Evolutionary conservation across 495 filamentous ascomycete genomes (phyloP), one percentile per base, ranked within the genome.

Genomic region (Cairneyella variabilis): DNA sequence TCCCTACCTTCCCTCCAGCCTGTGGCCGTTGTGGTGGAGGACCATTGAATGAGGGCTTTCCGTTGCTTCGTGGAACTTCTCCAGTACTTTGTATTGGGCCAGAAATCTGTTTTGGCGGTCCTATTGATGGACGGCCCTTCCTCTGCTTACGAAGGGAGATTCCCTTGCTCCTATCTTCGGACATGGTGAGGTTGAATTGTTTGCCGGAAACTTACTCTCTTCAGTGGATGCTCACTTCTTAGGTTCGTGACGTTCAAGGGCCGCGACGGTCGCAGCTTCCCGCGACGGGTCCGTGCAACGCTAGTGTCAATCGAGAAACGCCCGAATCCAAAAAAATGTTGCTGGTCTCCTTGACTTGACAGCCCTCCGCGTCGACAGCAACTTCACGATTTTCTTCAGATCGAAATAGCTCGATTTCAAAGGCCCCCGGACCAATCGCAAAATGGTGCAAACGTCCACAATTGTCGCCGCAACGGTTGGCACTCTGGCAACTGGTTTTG

Each of bases 141-240:
- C 89, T 80, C 75, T 93, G 95, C 63, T 86, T 95, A 51, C 93
- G 84, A 52, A 98, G 83, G 40, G 92, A 97, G 62, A 96, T 87
- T 67, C 82, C 72, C 64, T 76, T 72, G 82, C 84, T 18, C 20
- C 43, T 60, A 9, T 52, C 57, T 59, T 90, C 84, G 47, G 84
- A 83, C 68, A 77, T 78, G 49, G 40, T 52, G 16, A 16, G 17
- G 6, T 7, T 9, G 37, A 44, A 23, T 10, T 32, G 3, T n/a
- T 51, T 36, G 12, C 26, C 16, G 12, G n/a, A n/a, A n/a, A n/a
- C n/a, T n/a, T n/a, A n/a, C n/a, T n/a, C n/a, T n/a, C n/a, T n/a
- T n/a, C n/a, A n/a, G n/a, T n/a, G n/a, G n/a, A n/a, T n/a, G n/a
- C n/a, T 41, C n/a, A 16, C 14, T 41, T 20, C 38, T 8, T 8